These are phyloP conservation scores for Maudiozyma barnettii DNA, from an alignment of 805 yeast genomes.

Conservation along the genomic window DNA sequence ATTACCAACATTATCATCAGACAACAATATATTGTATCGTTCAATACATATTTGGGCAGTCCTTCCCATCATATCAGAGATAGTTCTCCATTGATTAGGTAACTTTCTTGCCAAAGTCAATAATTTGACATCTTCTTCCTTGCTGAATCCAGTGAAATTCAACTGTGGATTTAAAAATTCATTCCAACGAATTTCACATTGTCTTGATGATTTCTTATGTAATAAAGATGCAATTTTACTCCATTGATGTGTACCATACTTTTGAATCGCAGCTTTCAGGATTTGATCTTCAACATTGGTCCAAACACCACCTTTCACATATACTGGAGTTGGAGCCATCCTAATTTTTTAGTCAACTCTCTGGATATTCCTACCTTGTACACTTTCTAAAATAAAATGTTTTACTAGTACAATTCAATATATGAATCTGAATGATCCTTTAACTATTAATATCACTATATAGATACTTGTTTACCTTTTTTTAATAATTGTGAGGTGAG, in stretches of 20 bases:
- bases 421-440: no score
- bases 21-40: constrained; percentile 53
- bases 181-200: constrained; percentile 86
- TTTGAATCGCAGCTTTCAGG: constrained; percentile 80
- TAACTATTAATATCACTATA: no score
- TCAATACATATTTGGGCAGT: constrained; percentile 84
- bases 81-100: constrained; percentile 93
- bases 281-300: constrained; percentile 78
- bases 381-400: no score
- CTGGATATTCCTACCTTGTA: no score
- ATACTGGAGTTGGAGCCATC: constrained; percentile 45
- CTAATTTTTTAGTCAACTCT: background rate
- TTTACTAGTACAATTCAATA: no score
- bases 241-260: constrained; percentile 94
- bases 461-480: no score
- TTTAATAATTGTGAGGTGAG: no score
- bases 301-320: constrained; percentile 88
- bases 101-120: constrained; percentile 55
- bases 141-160: constrained; percentile 55
- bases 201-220: constrained; percentile 79
- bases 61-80: constrained; percentile 71
- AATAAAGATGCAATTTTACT: constrained; percentile 79
- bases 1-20: constrained; percentile 33
- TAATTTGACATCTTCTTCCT: constrained; percentile 66
- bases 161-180: constrained; percentile 78